phyloP scores from a whole-genome alignment of 768 basidiomycete species.

The Boletus sensibilis region DNA sequence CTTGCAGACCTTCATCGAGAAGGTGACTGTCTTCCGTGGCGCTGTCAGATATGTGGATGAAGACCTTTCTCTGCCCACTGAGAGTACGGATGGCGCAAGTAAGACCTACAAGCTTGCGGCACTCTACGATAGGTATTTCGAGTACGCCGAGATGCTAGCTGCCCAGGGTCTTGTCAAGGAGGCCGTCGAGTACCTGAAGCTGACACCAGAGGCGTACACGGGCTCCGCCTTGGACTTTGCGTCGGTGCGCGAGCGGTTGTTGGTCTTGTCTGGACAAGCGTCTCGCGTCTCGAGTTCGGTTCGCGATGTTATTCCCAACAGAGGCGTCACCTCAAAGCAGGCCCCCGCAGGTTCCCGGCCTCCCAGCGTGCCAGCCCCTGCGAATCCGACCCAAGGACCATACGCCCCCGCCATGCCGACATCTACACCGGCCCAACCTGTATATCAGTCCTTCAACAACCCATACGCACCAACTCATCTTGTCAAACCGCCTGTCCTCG shows the following conservation, averaged over 20 bases:
- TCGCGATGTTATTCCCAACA: conserved; percentile 28
- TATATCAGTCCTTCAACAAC: conserved; percentile 10
- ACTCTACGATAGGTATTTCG: conserved; percentile 91
- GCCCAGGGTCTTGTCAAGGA: conserved; percentile 87
- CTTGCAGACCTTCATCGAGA: conserved; percentile 92
- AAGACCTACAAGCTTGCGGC: conserved; percentile 79
- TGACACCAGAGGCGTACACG: conserved; percentile 78
- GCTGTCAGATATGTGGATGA: conserved; percentile 79
- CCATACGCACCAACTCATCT: conserved; percentile 23
- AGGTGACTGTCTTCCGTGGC: conserved; percentile 89
- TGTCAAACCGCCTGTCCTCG: conserved; percentile 42
- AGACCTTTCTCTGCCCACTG: conserved; percentile 51
- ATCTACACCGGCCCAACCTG: conserved; percentile 34
- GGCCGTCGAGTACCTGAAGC: conserved; percentile 73
- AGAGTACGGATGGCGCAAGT: conserved; percentile 38
- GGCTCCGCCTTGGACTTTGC: conserved; percentile 50
- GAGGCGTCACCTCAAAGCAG: conserved; percentile 21
- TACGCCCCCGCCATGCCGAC: conserved; percentile 23
- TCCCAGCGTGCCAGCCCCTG: conserved; percentile 29
- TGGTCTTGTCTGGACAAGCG: conserved; percentile 37
- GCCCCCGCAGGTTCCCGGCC: conserved; percentile 14
- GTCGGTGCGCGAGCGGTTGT: conserved; percentile 46
- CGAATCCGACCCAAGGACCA: conserved; percentile 18
- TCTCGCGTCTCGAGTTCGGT: conserved; percentile 29
- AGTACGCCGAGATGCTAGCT: conserved; percentile 91